Percentiles rank a stretch among this genome's conserved stretches.
phyloP scores from a whole-genome alignment of 1,139 yeast genomes.

The Magnusiomyces magnusii region DNA sequence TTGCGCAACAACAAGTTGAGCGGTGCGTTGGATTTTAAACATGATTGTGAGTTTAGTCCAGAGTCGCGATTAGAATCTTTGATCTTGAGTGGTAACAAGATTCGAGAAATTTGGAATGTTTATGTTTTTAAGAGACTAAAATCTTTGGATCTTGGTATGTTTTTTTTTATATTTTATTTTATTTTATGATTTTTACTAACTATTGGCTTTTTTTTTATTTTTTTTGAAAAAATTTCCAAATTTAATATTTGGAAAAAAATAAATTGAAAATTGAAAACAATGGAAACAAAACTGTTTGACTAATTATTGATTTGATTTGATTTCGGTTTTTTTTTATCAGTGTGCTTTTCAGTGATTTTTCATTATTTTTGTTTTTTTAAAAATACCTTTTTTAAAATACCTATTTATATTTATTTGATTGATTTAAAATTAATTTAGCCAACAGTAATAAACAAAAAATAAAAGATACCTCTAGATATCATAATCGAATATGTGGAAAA shows the following conservation, averaged over 20 bases:
- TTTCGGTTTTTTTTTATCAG: too few species aligned
- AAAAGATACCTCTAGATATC: too few species aligned
- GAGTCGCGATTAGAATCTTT: slow-evolving; percentile 14
- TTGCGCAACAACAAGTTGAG: slow-evolving; percentile 8
- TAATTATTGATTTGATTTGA: too few species aligned
- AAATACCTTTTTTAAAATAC: too few species aligned
- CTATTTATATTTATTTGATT: too few species aligned
- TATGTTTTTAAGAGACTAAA: slow-evolving; percentile 3
- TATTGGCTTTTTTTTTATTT: background rate
- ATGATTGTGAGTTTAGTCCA: background rate
- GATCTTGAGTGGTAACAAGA: slow-evolving; percentile 12
- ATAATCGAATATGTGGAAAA: too few species aligned
- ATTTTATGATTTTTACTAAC: too few species aligned
- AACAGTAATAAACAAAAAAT: too few species aligned
- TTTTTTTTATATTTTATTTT: background rate
- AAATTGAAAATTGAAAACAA: background rate
- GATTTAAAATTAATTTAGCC: too few species aligned
- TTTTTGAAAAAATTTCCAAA: background rate
- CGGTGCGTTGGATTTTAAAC: slow-evolving; percentile 3
- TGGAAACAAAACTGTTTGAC: background rate
- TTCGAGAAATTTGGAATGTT: slow-evolving; percentile 22
- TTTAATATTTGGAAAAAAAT: background rate
- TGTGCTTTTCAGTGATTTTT: too few species aligned
- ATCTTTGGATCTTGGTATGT: slow-evolving; percentile 13
- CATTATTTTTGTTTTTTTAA: too few species aligned